Percentiles rank a stretch among this genome's conserved stretches.
These are phyloP conservation scores for Fusarium sp. DNA, from an alignment of 2,329 filamentous ascomycete species.

Conservation along the genomic window DNA sequence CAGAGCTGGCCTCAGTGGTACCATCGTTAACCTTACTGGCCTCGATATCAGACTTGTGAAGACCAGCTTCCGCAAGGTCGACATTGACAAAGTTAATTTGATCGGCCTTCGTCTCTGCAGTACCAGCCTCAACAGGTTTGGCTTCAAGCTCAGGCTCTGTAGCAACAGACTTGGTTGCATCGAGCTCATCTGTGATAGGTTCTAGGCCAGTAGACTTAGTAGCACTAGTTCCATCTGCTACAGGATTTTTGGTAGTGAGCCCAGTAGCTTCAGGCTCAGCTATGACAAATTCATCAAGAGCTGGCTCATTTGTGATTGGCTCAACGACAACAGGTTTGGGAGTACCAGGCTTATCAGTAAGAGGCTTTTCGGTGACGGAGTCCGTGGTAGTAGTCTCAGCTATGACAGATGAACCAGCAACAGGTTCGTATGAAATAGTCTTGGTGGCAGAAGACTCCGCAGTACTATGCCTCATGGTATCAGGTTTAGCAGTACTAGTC, in stretches of 20 bases:
- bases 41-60: not conserved
- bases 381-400: not conserved
- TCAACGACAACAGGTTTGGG: not conserved
- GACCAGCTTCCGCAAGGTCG: not conserved
- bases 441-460: not conserved
- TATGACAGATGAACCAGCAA: not conserved
- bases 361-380: no score
- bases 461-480: no score
- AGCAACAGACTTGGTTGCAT: not conserved
- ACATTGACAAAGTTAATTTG: not conserved
- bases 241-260: not conserved
- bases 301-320: not conserved
- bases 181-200: not conserved
- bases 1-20: not conserved
- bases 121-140: not conserved
- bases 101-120: not conserved
- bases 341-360: no score
- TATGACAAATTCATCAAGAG: no score
- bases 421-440: not conserved
- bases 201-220: no score
- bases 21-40: not conserved
- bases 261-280: not conserved
- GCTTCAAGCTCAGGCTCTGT: not conserved
- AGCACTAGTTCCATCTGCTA: rapidly evolving
- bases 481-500: not conserved